Evolutionary conservation across 2,329 filamentous ascomycete species (phyloP), one percentile per base, ranked within the genome.

Genomic region (Sphaerulina vaccinii): DNA sequence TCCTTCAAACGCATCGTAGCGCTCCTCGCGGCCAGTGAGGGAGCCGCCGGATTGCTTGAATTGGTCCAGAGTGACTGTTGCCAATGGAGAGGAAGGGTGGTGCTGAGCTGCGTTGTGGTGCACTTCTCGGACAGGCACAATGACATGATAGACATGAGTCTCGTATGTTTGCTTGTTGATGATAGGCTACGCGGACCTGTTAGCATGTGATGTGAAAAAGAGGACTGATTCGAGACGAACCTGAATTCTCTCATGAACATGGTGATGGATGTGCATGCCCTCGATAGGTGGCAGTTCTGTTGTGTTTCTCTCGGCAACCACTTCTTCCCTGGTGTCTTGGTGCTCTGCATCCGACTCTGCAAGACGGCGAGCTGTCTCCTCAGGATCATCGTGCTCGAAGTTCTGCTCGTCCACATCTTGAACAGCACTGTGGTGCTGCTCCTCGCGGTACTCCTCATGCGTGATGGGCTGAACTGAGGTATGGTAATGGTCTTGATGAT

Each of bases 401-500:
- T 79, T 73, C 48, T 79, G 78, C 65, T 85, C 76, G 68, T 87
- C 76, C 0, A 85, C 78, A 2, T 75, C 75, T 2, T 73, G 71
- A 10, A 83, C 64, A 29, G 83, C 79, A 65, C 84, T 78, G 13
- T 73, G 71, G 63, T 87, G 84, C 66, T 83, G 71, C 67, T 87
- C 84, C 0, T 84, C 81, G 0, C 78, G 67, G 9, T 75, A 74
- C 62, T 80, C 81, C 60, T 76, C 70, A 58, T 81, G 73, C n/a
- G 72, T 51, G 18, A 88, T 70, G 0, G 85, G 85, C 68, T 88
- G 85, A 1, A 88, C 73, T 0, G 82, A 83, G 41, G 83, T 86
- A 67, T 88, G 84, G 66, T 87, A 83, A 62, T 88, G 85, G 54
- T 88, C 82, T 65, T 88, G 85, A 65, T 88, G 84, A 4, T 88